Percentiles rank a stretch among this genome's conserved stretches.
Evolutionary conservation across 1,284 basidiomycete genomes (phyloP).

Genomic region (Taiwanofungus camphoratus): DNA sequence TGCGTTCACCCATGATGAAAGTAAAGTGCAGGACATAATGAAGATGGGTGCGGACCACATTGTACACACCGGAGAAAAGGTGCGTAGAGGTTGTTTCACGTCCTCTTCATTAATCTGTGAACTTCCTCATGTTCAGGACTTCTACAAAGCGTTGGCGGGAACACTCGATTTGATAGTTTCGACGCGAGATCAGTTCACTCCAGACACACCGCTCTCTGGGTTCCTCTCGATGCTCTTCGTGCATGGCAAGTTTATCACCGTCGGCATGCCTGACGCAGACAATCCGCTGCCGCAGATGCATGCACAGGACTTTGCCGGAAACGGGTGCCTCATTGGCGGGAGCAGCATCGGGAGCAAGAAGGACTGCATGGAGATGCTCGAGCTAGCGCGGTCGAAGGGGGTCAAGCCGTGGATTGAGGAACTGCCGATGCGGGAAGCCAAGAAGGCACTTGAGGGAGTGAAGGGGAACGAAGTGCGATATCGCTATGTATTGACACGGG

Average conservation of each 20-base stretch:
- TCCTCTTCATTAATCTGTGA: neutral
- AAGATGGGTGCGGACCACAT: slow-evolving; percentile 57
- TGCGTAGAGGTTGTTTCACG: neutral
- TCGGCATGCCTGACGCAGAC: slow-evolving; percentile 42
- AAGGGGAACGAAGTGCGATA: slow-evolving; percentile 49
- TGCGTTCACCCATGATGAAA: slow-evolving; percentile 59
- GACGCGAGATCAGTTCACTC: slow-evolving; percentile 28
- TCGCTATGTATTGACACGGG: slow-evolving; percentile 43
- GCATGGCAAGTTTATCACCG: slow-evolving; percentile 48
- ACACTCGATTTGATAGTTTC: slow-evolving; percentile 63
- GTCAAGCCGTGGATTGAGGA: slow-evolving; percentile 48
- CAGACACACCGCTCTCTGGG: slow-evolving; percentile 26
- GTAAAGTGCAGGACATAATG: slow-evolving; percentile 60
- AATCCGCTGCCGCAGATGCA: slow-evolving; percentile 35
- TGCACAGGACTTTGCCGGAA: slow-evolving; percentile 33
- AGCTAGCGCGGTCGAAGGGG: slow-evolving; percentile 50
- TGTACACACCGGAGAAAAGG: slow-evolving; percentile 33
- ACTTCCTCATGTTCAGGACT: slow-evolving; percentile 25
- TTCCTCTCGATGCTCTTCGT: slow-evolving; percentile 45
- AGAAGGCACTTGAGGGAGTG: slow-evolving; percentile 47
- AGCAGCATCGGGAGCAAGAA: slow-evolving; percentile 58
- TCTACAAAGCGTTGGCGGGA: slow-evolving; percentile 36
- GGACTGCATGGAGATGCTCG: slow-evolving; percentile 55
- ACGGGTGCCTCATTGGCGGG: slow-evolving; percentile 35
- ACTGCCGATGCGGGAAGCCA: slow-evolving; percentile 53